Conservation (phyloP, 305 asterid genomes). For the Fraxinus ornus region DNA sequence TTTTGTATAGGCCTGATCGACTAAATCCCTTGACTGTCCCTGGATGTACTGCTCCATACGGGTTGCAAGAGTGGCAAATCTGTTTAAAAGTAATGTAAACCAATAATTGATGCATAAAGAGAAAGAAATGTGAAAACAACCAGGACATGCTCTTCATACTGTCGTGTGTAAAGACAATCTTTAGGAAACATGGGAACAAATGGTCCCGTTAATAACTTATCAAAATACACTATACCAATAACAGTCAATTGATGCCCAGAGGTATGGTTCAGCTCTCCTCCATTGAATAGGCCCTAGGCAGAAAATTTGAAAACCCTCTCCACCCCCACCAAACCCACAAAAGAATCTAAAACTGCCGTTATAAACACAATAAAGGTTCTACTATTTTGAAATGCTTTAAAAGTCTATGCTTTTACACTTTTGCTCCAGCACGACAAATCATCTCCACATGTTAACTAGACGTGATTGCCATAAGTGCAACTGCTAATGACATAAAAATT, state of each 20-base stretch:
- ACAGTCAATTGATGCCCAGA: background rate
- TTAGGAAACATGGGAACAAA: background rate
- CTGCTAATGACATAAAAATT: background rate
- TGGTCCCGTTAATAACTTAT: background rate
- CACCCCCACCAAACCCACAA: background rate
- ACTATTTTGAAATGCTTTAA: background rate
- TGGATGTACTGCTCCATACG: conserved; percentile 99
- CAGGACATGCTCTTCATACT: background rate
- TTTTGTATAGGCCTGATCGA: conserved; percentile 90
- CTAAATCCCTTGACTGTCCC: conserved; percentile 98
- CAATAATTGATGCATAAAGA: conserved; percentile 22
- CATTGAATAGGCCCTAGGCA: background rate
- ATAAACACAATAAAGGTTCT: background rate
- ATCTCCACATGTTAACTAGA: background rate
- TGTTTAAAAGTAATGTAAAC: conserved; percentile 35
- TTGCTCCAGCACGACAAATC: background rate
- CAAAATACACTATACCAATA: background rate
- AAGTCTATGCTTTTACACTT: background rate
- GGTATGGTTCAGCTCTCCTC: background rate
- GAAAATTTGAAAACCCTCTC: background rate
- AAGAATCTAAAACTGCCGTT: background rate
- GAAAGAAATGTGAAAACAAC: background rate
- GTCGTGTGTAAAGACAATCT: background rate
- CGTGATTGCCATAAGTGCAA: background rate
- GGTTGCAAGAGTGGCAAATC: conserved; percentile 95